Base-by-base conservation (phyloP, 1,139 yeast genomes). In the Magnusiomyces ingens region DNA sequence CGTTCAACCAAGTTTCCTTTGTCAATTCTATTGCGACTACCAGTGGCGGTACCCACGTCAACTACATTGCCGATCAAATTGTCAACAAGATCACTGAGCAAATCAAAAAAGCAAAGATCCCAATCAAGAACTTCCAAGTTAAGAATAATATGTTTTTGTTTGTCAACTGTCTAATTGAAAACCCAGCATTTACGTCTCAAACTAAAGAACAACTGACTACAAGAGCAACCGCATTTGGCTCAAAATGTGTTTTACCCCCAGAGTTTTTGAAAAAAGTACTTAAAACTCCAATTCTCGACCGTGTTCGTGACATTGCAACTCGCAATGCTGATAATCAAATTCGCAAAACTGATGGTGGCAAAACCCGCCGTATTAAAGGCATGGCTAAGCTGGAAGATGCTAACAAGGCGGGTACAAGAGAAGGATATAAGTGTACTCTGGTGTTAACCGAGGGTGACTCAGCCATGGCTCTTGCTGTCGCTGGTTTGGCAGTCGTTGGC, bases 11-110 rank as follows among this genome's bases (percentile, higher is more conserved):
- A 68, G 95, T 94, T 45, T 90, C 98, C 50, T 94, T 94, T 72
- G 99, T 93, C 22, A 94, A 94, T 67, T 90, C 97, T 2, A 94
- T 94, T 66, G 99, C 99, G 0, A 94, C 99, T 0, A 93, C 99
- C 0, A 75, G 91, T 1, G 99, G 99, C 57, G 99, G 99, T 61
- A 87, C 99, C 0, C 99, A 94, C 68, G 95, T 91, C 43, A 89
- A 85, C 62, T 83, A 85, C 66, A 79, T 91, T 46, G 76, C 94
- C 3, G 97, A 93, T 68, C 90, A 91, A 71, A 79, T 94, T 54
- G 85, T 88, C 29, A 79, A 77, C 55, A 89, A 87, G 66, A 85
- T 89, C 41, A 73, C 83, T 35, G 88, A 88, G 21, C 73, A 77
- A 38, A 79, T 90, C 63, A 88, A 83, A 65, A 90, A 86, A 71